Base-by-base conservation (phyloP, 306 rosid species). In the Nissolia schottii region DNA sequence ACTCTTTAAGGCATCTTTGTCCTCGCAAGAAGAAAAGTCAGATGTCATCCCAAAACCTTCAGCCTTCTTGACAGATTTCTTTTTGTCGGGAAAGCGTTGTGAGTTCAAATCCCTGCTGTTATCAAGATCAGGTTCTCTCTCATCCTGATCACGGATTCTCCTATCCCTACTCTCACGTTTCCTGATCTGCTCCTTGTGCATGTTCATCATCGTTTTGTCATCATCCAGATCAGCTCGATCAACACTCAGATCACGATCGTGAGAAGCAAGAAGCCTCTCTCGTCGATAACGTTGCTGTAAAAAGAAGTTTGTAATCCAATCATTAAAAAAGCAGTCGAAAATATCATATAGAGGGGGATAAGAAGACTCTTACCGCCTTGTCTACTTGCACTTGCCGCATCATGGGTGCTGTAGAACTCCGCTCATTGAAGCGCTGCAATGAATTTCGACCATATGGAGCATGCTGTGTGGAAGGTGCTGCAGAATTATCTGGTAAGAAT, bases 401-500 rank as follows among this genome's bases (percentile, higher is more conserved):
- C 74, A 80, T 48, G 31, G 99, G 93, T 45, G 86, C 51, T 54
- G 75, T 76, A 61, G 93, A 84, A 85, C 82, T 71, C 56, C 97
- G 81, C 81, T 91, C 97, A 75, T 71, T 83, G 6, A 83, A 64
- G 70, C 89, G 96, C 40, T 83, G 96, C 79, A 87, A 68, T 14
- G 93, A 77, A 80, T 61, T 85, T 51, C 87, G 86, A 72, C 76
- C 79, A 70, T 51, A 87, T 51, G 83, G 83, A 57, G 78, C 75
- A 34, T 79, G 86, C 64, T 86, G 97, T 32, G 88, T 56, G 38
- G 96, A 81, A 70, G 89, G 80, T 64, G 96, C 75, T 70, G 87
- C 90, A 64, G 96, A 88, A 12, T 87, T 67, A 81, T 95, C 93
- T 18, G 99, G 99, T 40, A 95, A 77, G 85, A 95, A 95, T 84